A percentile compares a stretch with the other conserved stretches of the same genome.
Evolutionary conservation across 805 yeast species (phyloP).

Genomic region (Priceomyces fermenticarens): DNA sequence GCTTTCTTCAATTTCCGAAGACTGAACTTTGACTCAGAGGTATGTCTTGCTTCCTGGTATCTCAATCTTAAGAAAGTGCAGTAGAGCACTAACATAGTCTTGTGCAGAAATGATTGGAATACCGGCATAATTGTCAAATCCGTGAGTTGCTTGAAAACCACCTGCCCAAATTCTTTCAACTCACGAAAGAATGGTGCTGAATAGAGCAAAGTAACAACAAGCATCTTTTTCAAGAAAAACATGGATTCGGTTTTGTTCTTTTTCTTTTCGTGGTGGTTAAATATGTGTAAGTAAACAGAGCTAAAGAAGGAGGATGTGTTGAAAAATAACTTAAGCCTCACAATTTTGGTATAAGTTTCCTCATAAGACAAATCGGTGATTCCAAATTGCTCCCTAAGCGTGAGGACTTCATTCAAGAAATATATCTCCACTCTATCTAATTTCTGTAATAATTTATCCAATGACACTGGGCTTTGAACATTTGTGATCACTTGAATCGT

Average conservation of each 20-base stretch:
- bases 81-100: conserved; percentile 10
- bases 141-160: conserved; percentile 10
- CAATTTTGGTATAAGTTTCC: conserved; percentile 3
- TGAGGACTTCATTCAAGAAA: conserved; percentile 6
- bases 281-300: conserved; percentile 22
- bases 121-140: conserved; percentile 18
- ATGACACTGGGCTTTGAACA: conserved; percentile 13
- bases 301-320: conserved; percentile 15
- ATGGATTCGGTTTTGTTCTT: conserved; percentile 19
- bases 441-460: conserved; percentile 13
- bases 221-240: conserved; percentile 24
- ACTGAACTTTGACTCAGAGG: not conserved
- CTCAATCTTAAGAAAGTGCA: conserved; percentile 6
- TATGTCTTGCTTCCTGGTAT: conserved; percentile 1
- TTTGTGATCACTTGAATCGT: conserved; percentile 13
- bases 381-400: conserved; percentile 1
- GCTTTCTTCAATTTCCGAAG: conserved; percentile 4
- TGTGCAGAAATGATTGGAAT: conserved; percentile 16
- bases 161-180: conserved; percentile 9
- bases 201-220: conserved; percentile 15
- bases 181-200: conserved; percentile 18
- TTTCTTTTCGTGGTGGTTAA: conserved; percentile 23
- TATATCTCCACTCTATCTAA: conserved; percentile 11
- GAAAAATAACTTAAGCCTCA: conserved; percentile 18
- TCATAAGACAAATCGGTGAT: not conserved